phyloP scores from a whole-genome alignment of 1,139 yeast genomes.

The Hansenula sp. region DNA sequence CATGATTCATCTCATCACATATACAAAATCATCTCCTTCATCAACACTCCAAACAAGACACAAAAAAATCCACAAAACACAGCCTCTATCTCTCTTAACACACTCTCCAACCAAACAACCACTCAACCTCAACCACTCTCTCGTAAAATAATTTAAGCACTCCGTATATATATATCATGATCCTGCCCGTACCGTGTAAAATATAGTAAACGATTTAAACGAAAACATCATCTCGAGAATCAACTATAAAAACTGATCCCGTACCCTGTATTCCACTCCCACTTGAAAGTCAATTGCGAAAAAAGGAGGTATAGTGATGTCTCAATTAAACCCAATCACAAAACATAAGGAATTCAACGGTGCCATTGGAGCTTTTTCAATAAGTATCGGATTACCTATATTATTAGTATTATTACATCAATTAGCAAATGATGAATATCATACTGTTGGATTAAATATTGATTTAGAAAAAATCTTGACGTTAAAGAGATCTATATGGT shows the following conservation, averaged over 20 bases:
- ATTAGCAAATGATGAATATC: conserved; percentile 51
- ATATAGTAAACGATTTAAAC: no score
- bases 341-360: conserved; percentile 75
- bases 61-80: background rate
- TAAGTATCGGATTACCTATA: conserved; percentile 64
- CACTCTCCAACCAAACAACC: no score
- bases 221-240: background rate
- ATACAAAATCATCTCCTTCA: no score
- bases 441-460: conserved; percentile 42
- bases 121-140: background rate
- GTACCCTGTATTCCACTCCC: no score
- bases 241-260: background rate
- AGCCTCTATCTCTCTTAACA: no score
- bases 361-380: conserved; percentile 61
- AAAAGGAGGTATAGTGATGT: conserved; percentile 12
- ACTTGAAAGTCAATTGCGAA: background rate
- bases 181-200: no score
- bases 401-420: conserved; percentile 57
- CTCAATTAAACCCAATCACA: conserved; percentile 66
- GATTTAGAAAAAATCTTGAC: conserved; percentile 33
- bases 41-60: no score
- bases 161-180: no score
- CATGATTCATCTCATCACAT: no score
- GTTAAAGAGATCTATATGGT: conserved; percentile 22
- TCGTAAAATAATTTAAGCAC: no score